Evolutionary conservation across 1,139 yeast genomes (phyloP), one percentile per base, ranked within the genome.

Genomic region (Dujonia santamariae): DNA sequence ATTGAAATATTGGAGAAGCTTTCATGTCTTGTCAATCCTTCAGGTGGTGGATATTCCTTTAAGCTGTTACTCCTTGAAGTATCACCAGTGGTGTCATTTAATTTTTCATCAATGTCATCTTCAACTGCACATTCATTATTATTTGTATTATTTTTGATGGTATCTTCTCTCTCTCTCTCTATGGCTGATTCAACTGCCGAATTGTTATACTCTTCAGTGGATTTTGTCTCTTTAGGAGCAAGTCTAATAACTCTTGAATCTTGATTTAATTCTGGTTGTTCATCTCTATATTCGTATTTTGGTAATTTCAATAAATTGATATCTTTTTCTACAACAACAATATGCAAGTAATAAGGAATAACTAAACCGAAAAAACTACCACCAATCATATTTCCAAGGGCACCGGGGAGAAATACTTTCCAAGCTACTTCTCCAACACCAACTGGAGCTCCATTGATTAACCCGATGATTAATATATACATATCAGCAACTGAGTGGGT

Each of bases 401-500:
- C 68, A 0, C 79, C 85, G 0, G 94, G 86, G 4, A 84, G 54
- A 47, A 83, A 59, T 1, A 80, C 56, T 51, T 79, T 84, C 92
- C 92, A 85, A 7, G 80, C 78, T 35, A 75, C 78, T n/a, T 58
- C 58, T 0, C 78, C 84, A 18, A 82, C 85, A 0, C 80, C 61
- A 9, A 78, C 61, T 3, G 76, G 69, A 0, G 86, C 81, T 19
- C 79, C 75, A 51, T 81, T 80, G 32, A 85, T 67, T 48, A 83
- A 59, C 0, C 86, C 95, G 45, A 78, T 72, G 7, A 79, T 74
- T 8, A 81, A 51, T 38, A 82, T 47, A 45, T 67, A 78, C 90
- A 85, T 83, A 54, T 85, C 95, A 1, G 95, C 95, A 7, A 85
- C 87, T 2, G 78, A 77, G 51, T 85, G 95, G 4, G 86, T 78